Conservation (phyloP, 768 basidiomycete genomes). For the Daedaleopsis nitida region DNA sequence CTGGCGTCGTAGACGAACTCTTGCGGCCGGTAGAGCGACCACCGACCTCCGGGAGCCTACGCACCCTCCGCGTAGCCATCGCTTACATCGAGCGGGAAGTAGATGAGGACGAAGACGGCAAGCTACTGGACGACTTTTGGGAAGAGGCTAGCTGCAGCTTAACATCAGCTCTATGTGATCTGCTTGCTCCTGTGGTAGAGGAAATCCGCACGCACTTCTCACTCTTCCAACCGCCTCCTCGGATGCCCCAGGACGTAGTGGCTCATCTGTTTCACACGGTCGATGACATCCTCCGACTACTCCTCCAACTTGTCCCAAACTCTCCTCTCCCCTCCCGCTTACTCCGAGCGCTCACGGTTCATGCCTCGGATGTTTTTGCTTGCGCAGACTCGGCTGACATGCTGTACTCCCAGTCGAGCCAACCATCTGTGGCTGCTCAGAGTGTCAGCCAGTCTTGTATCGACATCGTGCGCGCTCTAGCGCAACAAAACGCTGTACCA, state of each 20-base stretch:
- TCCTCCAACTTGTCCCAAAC: slow-evolving; percentile 45
- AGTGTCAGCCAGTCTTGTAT: slow-evolving; percentile 52
- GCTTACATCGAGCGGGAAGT: slow-evolving; percentile 58
- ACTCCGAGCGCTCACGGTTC: slow-evolving; percentile 44
- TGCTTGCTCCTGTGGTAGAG: slow-evolving; percentile 48
- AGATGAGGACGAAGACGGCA: slow-evolving; percentile 56
- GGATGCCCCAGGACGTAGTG: slow-evolving; percentile 42
- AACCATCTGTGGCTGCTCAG: slow-evolving; percentile 45
- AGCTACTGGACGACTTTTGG: slow-evolving; percentile 60
- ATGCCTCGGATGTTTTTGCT: slow-evolving; percentile 56
- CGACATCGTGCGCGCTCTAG: slow-evolving; percentile 47
- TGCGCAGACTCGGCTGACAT: slow-evolving; percentile 51
- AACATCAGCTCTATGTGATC: slow-evolving; percentile 55
- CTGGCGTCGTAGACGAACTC: slow-evolving; percentile 65
- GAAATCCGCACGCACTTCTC: slow-evolving; percentile 60
- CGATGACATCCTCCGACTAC: slow-evolving; percentile 54
- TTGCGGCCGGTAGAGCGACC: slow-evolving; percentile 50
- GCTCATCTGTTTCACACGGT: slow-evolving; percentile 58
- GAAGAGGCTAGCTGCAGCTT: slow-evolving; percentile 59
- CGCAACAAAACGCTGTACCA: slow-evolving; percentile 36
- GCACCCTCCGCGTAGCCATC: slow-evolving; percentile 64
- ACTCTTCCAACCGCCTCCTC: slow-evolving; percentile 33
- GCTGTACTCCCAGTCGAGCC: slow-evolving; percentile 41
- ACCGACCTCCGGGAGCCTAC: slow-evolving; percentile 51
- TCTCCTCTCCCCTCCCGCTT: slow-evolving; percentile 55